Base-by-base conservation (phyloP, 1,139 yeast species). In the Nematodospora anomalae region DNA sequence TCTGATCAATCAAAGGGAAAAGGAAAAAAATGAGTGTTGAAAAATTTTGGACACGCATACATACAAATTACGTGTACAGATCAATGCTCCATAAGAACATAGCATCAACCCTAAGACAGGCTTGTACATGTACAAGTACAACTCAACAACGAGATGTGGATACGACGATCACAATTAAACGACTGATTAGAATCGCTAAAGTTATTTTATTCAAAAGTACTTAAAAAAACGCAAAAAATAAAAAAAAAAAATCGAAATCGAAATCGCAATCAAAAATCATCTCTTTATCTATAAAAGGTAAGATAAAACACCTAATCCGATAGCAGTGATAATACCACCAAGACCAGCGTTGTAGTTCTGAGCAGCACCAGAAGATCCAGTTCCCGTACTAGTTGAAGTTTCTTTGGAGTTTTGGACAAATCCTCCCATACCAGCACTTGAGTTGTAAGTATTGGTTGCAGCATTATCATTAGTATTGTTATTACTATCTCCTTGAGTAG, bases 331-430 rank as follows among this genome's bases (percentile, higher is more conserved):
- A 3, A 55, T 16, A n/a, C 58, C 53, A 33, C 42, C 30, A 24
- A 26, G 10, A 6, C 52, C 53, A 13, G 36, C 43, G 26, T 34
- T 31, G 12, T 32, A 30, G 18, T 12, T 22, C 14, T 9, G 8
- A 7, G 40, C 42, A 32, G 36, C 30, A 16, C 34, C 38, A 14
- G 33, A 12, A 11, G 36, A 24, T 3, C 31, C 28, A 9, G 42
- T 32, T 4, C 49, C 27, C 13, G 59, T 43, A 13, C 28, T 6
- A 6, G 43, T 32, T 4, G 49, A 25, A 11, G 60, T 43, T 7
- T 44, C 20, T 29, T 42, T 39, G 8, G 62, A 38, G 37, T 57
- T 52, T 50, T 67, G 73, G n/a, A 58, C 56, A 44, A 66, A 67
- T 7, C 71, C 72, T 6, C 67, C 67, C 16, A 57, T 45, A 32